phyloP scores from a whole-genome alignment of 352 stramenopile species.

The Globisporangium polare region DNA sequence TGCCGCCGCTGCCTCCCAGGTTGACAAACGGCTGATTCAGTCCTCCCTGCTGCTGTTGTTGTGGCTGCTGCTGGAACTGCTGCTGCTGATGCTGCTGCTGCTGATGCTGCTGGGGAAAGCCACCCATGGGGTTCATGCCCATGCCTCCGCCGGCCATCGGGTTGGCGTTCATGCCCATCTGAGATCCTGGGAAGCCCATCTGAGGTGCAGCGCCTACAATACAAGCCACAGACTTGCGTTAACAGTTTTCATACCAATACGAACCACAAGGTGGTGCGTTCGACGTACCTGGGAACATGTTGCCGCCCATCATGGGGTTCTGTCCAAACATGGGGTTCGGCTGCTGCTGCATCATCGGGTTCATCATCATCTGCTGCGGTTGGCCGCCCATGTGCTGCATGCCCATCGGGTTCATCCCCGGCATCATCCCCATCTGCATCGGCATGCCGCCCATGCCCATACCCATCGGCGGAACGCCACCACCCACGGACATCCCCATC shows the following conservation, averaged over 20 bases:
- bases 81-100: conserved; percentile 25
- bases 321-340: conserved; percentile 28
- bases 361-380: conserved; percentile 20
- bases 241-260: not conserved
- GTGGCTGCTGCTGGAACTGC: conserved; percentile 31
- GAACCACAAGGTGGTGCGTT: not conserved
- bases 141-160: conserved; percentile 48
- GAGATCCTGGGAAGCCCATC: conserved; percentile 52
- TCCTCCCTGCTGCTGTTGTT: conserved; percentile 36
- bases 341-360: conserved; percentile 37
- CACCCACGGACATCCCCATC: conserved; percentile 41
- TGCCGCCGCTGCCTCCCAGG: conserved; percentile 37
- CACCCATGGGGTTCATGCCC: conserved; percentile 47
- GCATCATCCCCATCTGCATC: conserved; percentile 28
- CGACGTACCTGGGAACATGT: conserved; percentile 46
- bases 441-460: conserved; percentile 39
- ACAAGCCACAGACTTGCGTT: not conserved
- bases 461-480: conserved; percentile 30
- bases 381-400: conserved; percentile 8
- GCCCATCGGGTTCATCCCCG: conserved; percentile 40
- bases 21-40: conserved; percentile 81
- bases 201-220: conserved; percentile 24
- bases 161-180: conserved; percentile 49
- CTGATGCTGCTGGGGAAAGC: conserved; percentile 41
- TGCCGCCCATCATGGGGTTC: conserved; percentile 42